Evolutionary conservation across 768 basidiomycete genomes (phyloP).

Genomic region (Kwoniella europaea): DNA sequence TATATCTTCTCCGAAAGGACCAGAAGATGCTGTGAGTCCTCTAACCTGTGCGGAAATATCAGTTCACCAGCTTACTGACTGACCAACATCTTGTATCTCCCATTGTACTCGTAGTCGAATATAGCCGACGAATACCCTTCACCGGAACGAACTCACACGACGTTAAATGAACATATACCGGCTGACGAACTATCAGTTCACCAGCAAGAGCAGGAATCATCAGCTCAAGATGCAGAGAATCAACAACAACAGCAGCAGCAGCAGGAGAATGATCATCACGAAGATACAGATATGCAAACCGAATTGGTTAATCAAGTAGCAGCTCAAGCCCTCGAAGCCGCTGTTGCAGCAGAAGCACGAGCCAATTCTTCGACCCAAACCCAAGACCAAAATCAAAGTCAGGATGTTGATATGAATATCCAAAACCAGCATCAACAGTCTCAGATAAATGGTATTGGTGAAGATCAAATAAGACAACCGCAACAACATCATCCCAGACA

Average conservation of each 20-base stretch:
- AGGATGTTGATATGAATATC: not conserved
- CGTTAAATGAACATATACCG: constrained; percentile 10
- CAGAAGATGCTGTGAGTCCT: constrained; percentile 35
- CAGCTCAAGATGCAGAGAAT: constrained; percentile 2
- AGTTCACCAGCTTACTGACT: not conserved
- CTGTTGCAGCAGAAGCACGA: constrained; percentile 25
- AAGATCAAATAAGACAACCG: constrained; percentile 3
- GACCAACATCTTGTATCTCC: not conserved
- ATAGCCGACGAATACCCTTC: constrained; percentile 50
- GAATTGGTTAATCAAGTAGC: constrained; percentile 43
- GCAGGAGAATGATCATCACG: constrained; percentile 2
- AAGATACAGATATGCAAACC: constrained; percentile 32
- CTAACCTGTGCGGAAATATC: not conserved
- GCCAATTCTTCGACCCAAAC: not conserved
- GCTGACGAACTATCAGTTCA: not conserved
- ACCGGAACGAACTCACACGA: constrained; percentile 25
- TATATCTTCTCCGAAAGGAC: constrained; percentile 25
- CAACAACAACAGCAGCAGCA: constrained; percentile 2
- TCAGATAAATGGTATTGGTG: not conserved
- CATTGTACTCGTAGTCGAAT: constrained; percentile 19
- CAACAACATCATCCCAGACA: constrained; percentile 21
- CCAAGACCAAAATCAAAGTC: not conserved
- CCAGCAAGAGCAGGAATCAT: not conserved
- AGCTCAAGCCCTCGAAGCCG: constrained; percentile 40
- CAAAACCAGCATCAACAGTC: not conserved